Evolutionary conservation across 1,139 yeast genomes (phyloP).

Genomic region (Pneumocystis carinii): DNA sequence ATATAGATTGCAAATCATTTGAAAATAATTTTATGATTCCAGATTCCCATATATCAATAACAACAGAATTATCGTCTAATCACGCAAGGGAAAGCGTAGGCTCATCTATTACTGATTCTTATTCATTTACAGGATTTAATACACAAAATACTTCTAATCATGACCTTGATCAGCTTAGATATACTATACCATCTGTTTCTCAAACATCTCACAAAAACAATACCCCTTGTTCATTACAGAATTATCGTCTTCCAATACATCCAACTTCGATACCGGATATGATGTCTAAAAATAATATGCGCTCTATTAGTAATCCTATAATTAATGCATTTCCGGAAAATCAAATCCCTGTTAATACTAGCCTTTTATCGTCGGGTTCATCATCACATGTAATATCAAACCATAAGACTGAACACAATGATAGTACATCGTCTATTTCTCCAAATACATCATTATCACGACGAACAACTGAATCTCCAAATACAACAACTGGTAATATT

Average conservation of each 20-base stretch:
- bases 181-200: slow-evolving; percentile 9
- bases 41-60: slow-evolving; percentile 5
- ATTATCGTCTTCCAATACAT: slow-evolving; percentile 2
- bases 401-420: neutral
- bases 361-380: slow-evolving; percentile 2
- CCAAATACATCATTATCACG: slow-evolving; percentile 1
- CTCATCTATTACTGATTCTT: neutral
- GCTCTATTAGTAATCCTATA: slow-evolving; percentile 10
- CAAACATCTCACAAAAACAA: slow-evolving; percentile 5
- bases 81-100: neutral
- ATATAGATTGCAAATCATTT: neutral
- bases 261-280: slow-evolving; percentile 4
- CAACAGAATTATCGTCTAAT: slow-evolving; percentile 3
- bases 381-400: neutral
- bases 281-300: neutral
- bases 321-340: neutral
- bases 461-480: neutral
- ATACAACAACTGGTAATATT: neutral
- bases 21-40: slow-evolving; percentile 1
- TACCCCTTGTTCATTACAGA: slow-evolving; percentile 2
- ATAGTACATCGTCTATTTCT: slow-evolving; percentile 1
- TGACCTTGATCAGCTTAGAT: slow-evolving; percentile 1
- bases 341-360: neutral
- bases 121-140: slow-evolving; percentile 6
- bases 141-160: slow-evolving; percentile 3